These are phyloP conservation scores for Pyrenophora teres DNA, from an alignment of 2,329 filamentous ascomycete genomes.

Conservation along the genomic window DNA sequence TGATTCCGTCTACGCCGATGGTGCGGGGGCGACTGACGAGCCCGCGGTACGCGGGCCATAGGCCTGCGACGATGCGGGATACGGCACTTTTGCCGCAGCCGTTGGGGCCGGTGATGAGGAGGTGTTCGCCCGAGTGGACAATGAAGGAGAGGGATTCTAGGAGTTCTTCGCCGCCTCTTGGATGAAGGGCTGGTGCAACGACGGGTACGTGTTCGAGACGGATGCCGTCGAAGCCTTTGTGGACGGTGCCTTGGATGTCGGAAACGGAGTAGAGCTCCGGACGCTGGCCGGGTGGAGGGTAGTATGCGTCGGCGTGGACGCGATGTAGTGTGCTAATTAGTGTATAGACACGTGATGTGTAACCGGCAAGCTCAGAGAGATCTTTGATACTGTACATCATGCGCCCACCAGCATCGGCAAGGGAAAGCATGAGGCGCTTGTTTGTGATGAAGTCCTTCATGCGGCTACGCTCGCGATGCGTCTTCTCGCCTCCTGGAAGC, in stretches of 20 bases:
- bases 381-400: constrained; percentile 99
- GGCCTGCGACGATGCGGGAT: constrained; percentile 80
- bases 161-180: constrained; percentile 88
- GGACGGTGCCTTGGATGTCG: constrained; percentile 90
- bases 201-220: constrained; percentile 91
- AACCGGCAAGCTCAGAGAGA: constrained; percentile 89
- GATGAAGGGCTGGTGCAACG: constrained; percentile 85
- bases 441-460: constrained; percentile 99
- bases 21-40: constrained; percentile 84
- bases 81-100: constrained; percentile 93
- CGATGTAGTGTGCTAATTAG: constrained; percentile 93
- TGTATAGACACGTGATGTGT: constrained; percentile 94
- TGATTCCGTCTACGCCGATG: constrained; percentile 86
- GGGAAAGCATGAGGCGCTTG: constrained; percentile 94
- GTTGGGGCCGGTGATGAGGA: constrained; percentile 93
- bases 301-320: constrained; percentile 89
- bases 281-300: constrained; percentile 66
- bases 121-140: constrained; percentile 86
- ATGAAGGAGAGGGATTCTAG: constrained; percentile 88
- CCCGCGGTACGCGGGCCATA: constrained; percentile 96
- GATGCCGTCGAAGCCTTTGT: constrained; percentile 93
- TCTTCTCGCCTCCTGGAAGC: constrained; percentile 56
- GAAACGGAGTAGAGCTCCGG: constrained; percentile 86
- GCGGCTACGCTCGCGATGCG: constrained; percentile 74
- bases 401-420: constrained; percentile 91